Percentiles rank a stretch among this genome's conserved stretches.
These are phyloP conservation scores for Xylaria castorea DNA, from an alignment of 495 filamentous ascomycete genomes.

Conservation along the genomic window DNA sequence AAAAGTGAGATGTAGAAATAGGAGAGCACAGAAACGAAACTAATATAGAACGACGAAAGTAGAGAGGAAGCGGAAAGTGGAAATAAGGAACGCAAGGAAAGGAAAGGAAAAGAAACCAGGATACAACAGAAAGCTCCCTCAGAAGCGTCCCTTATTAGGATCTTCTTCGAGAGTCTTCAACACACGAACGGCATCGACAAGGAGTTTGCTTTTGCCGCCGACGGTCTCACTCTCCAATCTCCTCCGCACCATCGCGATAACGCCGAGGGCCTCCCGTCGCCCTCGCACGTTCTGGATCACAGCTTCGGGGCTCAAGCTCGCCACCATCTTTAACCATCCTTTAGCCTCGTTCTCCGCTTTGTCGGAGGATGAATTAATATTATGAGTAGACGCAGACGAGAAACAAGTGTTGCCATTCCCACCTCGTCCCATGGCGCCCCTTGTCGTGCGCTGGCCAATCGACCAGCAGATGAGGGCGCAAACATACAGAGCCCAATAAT, in stretches of 20 bases:
- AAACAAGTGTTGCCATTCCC: constrained; percentile 16
- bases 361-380: constrained; percentile 29
- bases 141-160: constrained; percentile 47
- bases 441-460: constrained; percentile 41
- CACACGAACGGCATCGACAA: constrained; percentile 53
- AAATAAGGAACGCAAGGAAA: constrained; percentile 14
- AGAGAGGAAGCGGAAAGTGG: background rate
- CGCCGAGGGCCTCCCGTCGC: constrained; percentile 44
- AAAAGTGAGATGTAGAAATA: background rate
- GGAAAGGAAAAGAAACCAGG: constrained; percentile 32
- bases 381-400: constrained; percentile 26
- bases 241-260: constrained; percentile 48
- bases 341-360: constrained; percentile 32
- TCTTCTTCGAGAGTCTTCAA: constrained; percentile 53
- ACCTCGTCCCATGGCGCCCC: constrained; percentile 13
- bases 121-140: constrained; percentile 22
- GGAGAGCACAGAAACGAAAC: constrained; percentile 3
- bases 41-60: constrained; percentile 14
- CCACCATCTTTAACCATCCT: constrained; percentile 38
- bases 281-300: constrained; percentile 36
- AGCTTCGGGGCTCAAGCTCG: constrained; percentile 37
- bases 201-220: constrained; percentile 47
- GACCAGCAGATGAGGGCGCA: constrained; percentile 59
- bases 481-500: constrained; percentile 57
- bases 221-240: constrained; percentile 50